Conservation (phyloP, 106 monocot genomes). For the Amphibolis antarctica region DNA sequence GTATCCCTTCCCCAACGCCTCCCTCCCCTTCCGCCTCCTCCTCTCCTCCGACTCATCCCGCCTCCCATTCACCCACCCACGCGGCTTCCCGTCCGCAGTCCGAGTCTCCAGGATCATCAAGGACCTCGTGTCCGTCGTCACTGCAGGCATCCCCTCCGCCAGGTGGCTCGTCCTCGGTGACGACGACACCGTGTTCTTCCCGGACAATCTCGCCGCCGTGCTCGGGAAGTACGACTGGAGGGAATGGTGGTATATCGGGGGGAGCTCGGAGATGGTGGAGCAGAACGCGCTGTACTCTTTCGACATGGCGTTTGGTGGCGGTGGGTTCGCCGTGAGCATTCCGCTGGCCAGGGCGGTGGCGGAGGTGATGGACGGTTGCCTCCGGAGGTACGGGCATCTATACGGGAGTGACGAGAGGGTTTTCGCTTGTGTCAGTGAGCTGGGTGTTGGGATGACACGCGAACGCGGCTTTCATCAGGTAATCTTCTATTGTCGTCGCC, state of each 20-base stretch:
- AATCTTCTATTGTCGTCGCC: background rate
- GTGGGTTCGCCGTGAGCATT: conserved; percentile 70
- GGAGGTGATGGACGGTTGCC: conserved; percentile 57
- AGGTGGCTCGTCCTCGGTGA: conserved; percentile 86
- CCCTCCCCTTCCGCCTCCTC: conserved; percentile 14
- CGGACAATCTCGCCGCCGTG: conserved; percentile 39
- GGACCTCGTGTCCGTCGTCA: conserved; percentile 27
- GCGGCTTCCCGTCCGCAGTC: conserved; percentile 52
- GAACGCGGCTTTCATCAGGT: conserved; percentile 94
- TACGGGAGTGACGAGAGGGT: conserved; percentile 80
- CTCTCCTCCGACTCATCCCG: conserved; percentile 33
- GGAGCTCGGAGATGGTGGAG: conserved; percentile 45
- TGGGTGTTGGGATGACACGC: conserved; percentile 57
- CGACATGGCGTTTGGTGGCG: conserved; percentile 85
- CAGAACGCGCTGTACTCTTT: conserved; percentile 55
- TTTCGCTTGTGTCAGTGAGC: conserved; percentile 64
- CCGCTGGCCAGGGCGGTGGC: conserved; percentile 60
- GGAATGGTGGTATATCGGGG: conserved; percentile 58
- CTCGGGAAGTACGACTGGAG: conserved; percentile 54
- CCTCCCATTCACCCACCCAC: conserved; percentile 50
- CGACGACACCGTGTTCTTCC: conserved; percentile 84
- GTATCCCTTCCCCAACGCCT: conserved; percentile 2
- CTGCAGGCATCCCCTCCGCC: conserved; percentile 1
- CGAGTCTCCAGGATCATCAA: conserved; percentile 45
- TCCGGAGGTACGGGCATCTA: conserved; percentile 58